A percentile compares a stretch with the other conserved stretches of the same genome.
Conservation (phyloP, 768 basidiomycete genomes). For the Suillus subalutaceus region DNA sequence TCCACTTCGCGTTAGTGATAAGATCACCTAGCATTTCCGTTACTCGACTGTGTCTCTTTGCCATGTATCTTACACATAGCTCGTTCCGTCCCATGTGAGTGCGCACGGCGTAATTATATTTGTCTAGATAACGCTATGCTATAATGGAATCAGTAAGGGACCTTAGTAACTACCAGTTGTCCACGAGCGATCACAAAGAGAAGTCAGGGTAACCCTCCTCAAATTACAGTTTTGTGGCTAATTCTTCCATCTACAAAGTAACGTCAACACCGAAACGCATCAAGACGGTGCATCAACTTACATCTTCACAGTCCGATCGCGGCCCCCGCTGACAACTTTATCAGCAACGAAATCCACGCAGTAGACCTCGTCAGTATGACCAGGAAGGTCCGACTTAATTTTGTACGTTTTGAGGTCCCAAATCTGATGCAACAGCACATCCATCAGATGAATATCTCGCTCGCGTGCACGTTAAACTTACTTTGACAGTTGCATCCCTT, state of each 20-base stretch:
- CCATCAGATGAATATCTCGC: background rate
- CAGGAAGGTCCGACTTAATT: slow-evolving; percentile 90
- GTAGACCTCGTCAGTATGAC: slow-evolving; percentile 97
- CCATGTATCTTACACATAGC: too few relatives aligned
- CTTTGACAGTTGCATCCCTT: slow-evolving; percentile 98
- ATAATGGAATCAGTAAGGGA: too few relatives aligned
- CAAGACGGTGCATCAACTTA: slow-evolving; percentile 41
- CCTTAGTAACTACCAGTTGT: too few relatives aligned
- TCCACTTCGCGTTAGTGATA: too few relatives aligned
- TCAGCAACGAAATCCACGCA: slow-evolving; percentile 99
- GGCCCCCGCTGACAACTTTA: slow-evolving; percentile 97
- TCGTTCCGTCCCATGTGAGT: too few relatives aligned
- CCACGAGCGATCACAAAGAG: too few relatives aligned
- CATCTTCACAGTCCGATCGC: slow-evolving; percentile 93
- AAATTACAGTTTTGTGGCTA: slow-evolving; percentile 15
- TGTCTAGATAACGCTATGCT: too few relatives aligned
- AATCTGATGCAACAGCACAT: slow-evolving; percentile 52
- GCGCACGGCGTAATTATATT: too few relatives aligned
- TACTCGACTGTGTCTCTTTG: too few relatives aligned
- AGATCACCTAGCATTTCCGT: too few relatives aligned
- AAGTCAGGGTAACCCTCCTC: background rate
- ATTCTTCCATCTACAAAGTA: slow-evolving; percentile 32
- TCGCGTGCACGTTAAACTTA: slow-evolving; percentile 36
- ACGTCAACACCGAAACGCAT: slow-evolving; percentile 5
- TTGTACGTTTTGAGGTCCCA: slow-evolving; percentile 98